phyloP scores from a whole-genome alignment of 805 yeast genomes.

The Hanseniaspora pseudoguilliermondii region DNA sequence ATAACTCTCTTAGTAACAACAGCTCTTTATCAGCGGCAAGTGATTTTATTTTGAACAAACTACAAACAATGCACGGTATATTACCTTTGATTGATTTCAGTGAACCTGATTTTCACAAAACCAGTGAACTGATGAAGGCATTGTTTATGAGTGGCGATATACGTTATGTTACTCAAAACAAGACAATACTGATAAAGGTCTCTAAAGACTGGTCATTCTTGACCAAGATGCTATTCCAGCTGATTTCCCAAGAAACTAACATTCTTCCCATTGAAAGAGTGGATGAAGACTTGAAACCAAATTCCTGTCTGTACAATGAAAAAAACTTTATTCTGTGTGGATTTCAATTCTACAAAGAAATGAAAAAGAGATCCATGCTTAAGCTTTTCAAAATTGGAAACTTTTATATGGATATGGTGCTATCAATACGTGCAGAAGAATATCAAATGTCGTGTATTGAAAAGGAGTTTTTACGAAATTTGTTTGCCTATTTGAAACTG shows the following conservation, averaged over 20 bases:
- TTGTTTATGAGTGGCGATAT: not conserved
- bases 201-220: conserved; percentile 19
- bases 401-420: conserved; percentile 26
- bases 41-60: conserved; percentile 11
- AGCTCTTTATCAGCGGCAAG: conserved; percentile 14
- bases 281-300: not conserved
- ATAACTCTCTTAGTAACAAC: conserved; percentile 14
- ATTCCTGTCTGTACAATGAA: conserved; percentile 20
- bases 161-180: not conserved
- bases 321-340: conserved; percentile 26
- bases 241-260: conserved; percentile 5
- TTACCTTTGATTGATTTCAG: conserved; percentile 1
- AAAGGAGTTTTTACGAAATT: conserved; percentile 17
- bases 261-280: conserved; percentile 12
- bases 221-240: conserved; percentile 18
- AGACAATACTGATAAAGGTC: not conserved
- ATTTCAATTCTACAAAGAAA: conserved; percentile 27
- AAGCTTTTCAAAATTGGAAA: conserved; percentile 26
- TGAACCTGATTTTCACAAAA: not conserved
- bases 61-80: not conserved
- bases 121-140: conserved; percentile 9
- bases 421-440: conserved; percentile 9
- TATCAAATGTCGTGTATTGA: conserved; percentile 17
- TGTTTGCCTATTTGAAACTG: conserved; percentile 21
- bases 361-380: conserved; percentile 23